Conservation (phyloP, 169 alveolate species). For the Plasmodium vivax region DNA sequence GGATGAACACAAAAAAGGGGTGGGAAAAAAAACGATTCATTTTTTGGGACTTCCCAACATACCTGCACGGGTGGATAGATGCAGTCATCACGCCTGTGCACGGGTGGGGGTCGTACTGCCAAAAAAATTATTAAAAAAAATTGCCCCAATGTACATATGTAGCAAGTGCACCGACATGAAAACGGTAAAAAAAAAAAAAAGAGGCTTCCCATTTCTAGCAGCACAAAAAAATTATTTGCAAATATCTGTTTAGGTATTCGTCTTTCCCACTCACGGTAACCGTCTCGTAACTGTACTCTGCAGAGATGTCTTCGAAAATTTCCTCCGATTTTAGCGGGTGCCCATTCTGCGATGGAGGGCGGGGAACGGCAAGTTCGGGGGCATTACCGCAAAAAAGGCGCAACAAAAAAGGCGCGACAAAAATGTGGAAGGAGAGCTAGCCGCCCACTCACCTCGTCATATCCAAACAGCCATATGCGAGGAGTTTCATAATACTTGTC, state of each 20-base stretch:
- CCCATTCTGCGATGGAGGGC: constrained; percentile 74
- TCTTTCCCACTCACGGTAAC: constrained; percentile 80
- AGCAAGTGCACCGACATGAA: not conserved
- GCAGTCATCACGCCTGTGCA: constrained; percentile 83
- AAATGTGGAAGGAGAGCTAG: not conserved
- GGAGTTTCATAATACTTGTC: constrained; percentile 88
- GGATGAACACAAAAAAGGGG: not conserved
- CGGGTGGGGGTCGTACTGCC: constrained; percentile 88
- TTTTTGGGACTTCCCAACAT: not conserved
- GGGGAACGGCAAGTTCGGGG: not conserved
- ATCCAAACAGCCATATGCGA: constrained; percentile 92
- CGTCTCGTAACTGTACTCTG: constrained; percentile 91
- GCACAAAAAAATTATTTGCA: not conserved
- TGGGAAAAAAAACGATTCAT: not conserved
- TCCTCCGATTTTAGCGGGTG: constrained; percentile 86
- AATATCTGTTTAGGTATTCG: not conserved
- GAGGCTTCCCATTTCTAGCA: not conserved
- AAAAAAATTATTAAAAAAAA: not conserved
- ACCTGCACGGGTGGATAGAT: constrained; percentile 92
- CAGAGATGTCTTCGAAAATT: constrained; percentile 92
- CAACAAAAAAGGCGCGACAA: not conserved
- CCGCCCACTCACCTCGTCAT: constrained; percentile 74
- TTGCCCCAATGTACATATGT: not conserved
- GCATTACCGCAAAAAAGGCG: not conserved
- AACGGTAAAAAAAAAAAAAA: not conserved